Base-by-base conservation (phyloP, 2,329 filamentous ascomycete species). In the Colletotrichum sojae region DNA sequence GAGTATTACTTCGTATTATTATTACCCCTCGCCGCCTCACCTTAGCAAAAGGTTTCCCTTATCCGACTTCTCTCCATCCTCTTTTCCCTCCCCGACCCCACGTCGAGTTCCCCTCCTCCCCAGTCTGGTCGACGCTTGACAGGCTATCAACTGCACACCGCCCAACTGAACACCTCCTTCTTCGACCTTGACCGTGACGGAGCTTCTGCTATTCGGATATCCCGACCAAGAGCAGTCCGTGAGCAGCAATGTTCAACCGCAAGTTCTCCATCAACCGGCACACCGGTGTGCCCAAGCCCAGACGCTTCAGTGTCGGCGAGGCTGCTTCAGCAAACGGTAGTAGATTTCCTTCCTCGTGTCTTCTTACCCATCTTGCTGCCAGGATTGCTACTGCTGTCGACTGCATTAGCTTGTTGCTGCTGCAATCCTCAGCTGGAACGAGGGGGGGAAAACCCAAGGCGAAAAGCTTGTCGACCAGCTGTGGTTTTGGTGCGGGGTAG, bases 181-280 rank as follows among this genome's bases (percentile, higher is more conserved):
- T 10, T 36, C 31, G 31, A 36, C 8, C 8, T 36, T 36, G 5
- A 8, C 31, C 8, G 31, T 36, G 31, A 36, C 31, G 31, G 31
- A 36, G 31, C 31, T 36, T 36, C 31, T 36, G 31, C 10, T 36
- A 36, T 10, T 36, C 10, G 31, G 10, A 36, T 36, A 36, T 36
- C 31, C 31, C 31, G 31, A 12, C 31, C 31, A 8, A 36, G 31
- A 36, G 20, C 45, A 43, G 45, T 39, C 18, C 46, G 40, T 46
- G 12, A 31, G 39, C 25, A 31, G 18, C 76, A 81, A 86, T 86
- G 82, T 88, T 88, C 74, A 80, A 82, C 76, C 85, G 89, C 81
- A 90, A 90, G 77, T 91, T 91, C 79, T 90, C 88, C 71, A 90
- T 91, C 81, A 90, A 91, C 80, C 85, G 88, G 76, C 88, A 90